Conservation (phyloP, 306 rosid genomes). For the Benincasa hispida region DNA sequence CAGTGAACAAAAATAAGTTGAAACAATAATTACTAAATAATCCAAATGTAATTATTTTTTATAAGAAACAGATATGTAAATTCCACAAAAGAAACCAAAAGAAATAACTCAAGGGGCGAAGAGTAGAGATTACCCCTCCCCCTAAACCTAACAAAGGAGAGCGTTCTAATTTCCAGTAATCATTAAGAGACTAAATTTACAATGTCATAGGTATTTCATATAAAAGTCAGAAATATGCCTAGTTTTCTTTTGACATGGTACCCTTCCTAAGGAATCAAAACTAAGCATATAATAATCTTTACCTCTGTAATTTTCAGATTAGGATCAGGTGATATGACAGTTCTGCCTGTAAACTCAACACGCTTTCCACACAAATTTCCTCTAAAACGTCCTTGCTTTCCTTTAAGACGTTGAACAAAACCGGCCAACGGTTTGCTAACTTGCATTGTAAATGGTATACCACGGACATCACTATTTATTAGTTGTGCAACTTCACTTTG, state of each 20-base stretch:
- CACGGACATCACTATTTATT: constrained; percentile 77
- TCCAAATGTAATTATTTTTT: background rate
- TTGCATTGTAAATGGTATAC: constrained; percentile 33
- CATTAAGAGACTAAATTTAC: background rate
- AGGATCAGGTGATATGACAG: constrained; percentile 97
- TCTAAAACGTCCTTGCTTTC: constrained; percentile 91
- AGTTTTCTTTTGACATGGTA: too few species aligned
- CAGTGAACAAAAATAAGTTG: constrained; percentile 4
- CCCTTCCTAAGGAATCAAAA: background rate
- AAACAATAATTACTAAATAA: background rate
- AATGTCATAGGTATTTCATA: too few species aligned
- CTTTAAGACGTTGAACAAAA: constrained; percentile 84
- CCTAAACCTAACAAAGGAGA: background rate
- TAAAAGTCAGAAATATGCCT: too few species aligned
- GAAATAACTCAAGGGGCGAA: background rate
- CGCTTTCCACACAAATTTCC: constrained; percentile 92
- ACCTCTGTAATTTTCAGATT: constrained; percentile 92
- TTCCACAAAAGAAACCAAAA: background rate
- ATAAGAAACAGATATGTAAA: background rate
- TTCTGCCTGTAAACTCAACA: constrained; percentile 86
- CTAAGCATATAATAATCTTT: constrained; percentile 2
- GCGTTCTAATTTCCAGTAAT: background rate
- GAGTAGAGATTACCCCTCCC: background rate
- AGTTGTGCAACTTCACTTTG: constrained; percentile 71
- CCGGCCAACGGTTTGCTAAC: constrained; percentile 43